Evolutionary conservation across 2,329 filamentous ascomycete species (phyloP).

Genomic region (Colletotrichum sp.): DNA sequence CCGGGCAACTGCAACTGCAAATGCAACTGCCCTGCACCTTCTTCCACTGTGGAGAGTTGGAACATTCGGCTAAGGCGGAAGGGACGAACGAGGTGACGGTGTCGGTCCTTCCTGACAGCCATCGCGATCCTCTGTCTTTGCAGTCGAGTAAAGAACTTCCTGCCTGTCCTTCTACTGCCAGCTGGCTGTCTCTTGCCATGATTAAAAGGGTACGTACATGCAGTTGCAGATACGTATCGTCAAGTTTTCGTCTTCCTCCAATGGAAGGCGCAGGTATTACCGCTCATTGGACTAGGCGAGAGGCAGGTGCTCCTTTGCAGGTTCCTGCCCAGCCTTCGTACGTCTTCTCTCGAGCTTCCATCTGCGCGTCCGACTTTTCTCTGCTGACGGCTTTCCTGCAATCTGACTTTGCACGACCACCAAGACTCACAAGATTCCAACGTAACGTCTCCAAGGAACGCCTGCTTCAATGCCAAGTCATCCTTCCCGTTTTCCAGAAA

Average conservation of each 20-base stretch:
- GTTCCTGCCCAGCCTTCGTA: not conserved
- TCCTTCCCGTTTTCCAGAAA: not conserved
- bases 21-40: not conserved
- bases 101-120: not conserved
- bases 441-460: not conserved
- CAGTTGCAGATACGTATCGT: not conserved
- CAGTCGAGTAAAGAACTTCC: not conserved
- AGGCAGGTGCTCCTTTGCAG: not conserved
- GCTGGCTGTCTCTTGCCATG: not conserved
- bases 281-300: not conserved
- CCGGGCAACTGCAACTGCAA: not conserved
- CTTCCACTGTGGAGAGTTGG: not conserved
- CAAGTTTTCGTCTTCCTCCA: not conserved
- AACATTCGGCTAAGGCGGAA: conserved; percentile 4
- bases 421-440: not conserved
- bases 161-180: not conserved
- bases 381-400: not conserved
- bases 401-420: not conserved
- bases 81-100: not conserved
- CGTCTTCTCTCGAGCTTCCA: not conserved
- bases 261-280: not conserved
- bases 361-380: not conserved
- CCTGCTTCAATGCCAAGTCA: not conserved
- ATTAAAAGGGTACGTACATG: not conserved
- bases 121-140: not conserved